Percentiles rank a stretch among this genome's conserved stretches.
Conservation (phyloP, 2,329 filamentous ascomycete species). For the Alternaria ventricosa region DNA sequence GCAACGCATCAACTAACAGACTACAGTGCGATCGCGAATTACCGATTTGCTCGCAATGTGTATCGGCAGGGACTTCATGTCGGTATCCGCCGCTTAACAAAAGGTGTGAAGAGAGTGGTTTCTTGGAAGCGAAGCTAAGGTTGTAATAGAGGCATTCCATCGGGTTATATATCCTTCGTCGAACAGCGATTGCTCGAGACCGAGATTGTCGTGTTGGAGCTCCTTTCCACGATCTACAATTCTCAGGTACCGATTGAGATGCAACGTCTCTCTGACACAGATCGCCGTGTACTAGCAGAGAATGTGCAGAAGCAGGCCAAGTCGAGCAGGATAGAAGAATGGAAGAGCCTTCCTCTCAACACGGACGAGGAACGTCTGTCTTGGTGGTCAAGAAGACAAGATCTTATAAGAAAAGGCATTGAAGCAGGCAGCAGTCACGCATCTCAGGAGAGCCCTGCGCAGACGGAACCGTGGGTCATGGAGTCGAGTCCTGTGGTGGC, state of each 20-base stretch:
- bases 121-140: background rate
- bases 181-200: conserved; percentile 32
- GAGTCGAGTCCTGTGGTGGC: background rate
- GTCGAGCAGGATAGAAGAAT: conserved; percentile 28
- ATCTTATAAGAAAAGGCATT: background rate
- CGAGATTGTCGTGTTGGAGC: conserved; percentile 27
- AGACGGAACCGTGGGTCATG: conserved; percentile 2
- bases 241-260: conserved; percentile 12
- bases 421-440: background rate
- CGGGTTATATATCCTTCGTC: conserved; percentile 29
- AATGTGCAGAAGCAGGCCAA: conserved; percentile 25
- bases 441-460: background rate
- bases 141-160: conserved; percentile 26
- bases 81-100: conserved; percentile 31
- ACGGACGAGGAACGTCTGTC: conserved; percentile 15
- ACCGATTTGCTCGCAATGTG: conserved; percentile 29
- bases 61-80: conserved; percentile 12
- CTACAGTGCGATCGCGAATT: conserved; percentile 27
- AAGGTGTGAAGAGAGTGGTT: conserved; percentile 12
- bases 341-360: conserved; percentile 22
- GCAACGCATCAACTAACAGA: conserved; percentile 2
- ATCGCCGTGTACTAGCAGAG: conserved; percentile 13
- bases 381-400: conserved; percentile 21
- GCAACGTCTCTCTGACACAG: conserved; percentile 9
- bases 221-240: conserved; percentile 22